These are phyloP conservation scores for Pterulicium gracile DNA, from an alignment of 1,284 basidiomycete genomes.

Conservation along the genomic window DNA sequence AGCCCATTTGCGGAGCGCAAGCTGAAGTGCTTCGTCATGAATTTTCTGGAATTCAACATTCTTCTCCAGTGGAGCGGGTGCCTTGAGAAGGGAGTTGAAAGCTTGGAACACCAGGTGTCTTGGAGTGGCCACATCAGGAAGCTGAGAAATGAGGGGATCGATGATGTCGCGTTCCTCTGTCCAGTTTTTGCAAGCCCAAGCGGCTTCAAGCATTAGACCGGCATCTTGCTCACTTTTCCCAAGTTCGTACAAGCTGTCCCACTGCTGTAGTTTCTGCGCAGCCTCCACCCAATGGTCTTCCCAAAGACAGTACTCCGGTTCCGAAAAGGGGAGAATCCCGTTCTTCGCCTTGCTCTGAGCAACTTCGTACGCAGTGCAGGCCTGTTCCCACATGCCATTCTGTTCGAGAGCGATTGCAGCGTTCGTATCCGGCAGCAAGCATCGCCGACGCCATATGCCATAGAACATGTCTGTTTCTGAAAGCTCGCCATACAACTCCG, in stretches of 20 bases:
- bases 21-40: conserved; percentile 94
- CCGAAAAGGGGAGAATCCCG: conserved; percentile 83
- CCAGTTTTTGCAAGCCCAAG: conserved; percentile 96
- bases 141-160: conserved; percentile 76
- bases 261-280: conserved; percentile 95
- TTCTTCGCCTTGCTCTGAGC: conserved; percentile 84
- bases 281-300: conserved; percentile 99
- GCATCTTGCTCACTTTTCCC: conserved; percentile 87
- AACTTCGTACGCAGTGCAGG: conserved; percentile 81
- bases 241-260: conserved; percentile 93
- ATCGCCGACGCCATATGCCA: conserved; percentile 88
- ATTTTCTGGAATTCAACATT: conserved; percentile 77
- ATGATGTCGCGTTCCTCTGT: conserved; percentile 68
- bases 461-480: conserved; percentile 98
- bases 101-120: conserved; percentile 94
- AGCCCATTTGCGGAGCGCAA: conserved; percentile 95
- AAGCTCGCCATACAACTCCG: conserved; percentile 93
- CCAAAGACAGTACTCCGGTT: conserved; percentile 96
- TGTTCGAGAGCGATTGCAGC: conserved; percentile 92
- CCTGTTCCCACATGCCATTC: conserved; percentile 95
- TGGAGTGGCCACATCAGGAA: conserved; percentile 85
- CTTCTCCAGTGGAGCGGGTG: conserved; percentile 55
- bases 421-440: conserved; percentile 86
- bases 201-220: conserved; percentile 89
- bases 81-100: conserved; percentile 77